Percentiles rank a stretch among this genome's conserved stretches.
Evolutionary conservation across 208 protist species (phyloP).

Genomic region (Perkinsela sp.): DNA sequence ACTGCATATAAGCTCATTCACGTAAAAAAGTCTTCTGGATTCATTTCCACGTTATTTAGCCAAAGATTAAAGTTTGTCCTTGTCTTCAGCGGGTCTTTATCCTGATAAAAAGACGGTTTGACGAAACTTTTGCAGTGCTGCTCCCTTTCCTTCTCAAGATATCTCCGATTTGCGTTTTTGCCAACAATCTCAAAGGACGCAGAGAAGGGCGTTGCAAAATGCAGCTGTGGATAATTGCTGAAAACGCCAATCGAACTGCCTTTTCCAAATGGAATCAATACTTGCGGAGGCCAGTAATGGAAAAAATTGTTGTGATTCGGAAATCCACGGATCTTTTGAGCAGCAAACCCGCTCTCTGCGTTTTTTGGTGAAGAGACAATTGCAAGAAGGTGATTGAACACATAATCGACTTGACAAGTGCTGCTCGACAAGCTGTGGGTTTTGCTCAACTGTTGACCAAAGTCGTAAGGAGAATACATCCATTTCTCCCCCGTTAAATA

Average conservation of each 20-base stretch:
- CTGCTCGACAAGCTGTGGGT: conserved; percentile 9
- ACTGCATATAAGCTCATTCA: no score
- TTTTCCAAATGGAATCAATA: conserved; percentile 28
- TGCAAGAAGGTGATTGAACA: not conserved
- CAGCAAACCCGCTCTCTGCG: not conserved
- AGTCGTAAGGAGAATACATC: conserved; percentile 28
- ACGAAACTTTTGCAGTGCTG: conserved; percentile 38
- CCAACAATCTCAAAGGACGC: conserved; percentile 37
- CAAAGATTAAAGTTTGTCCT: conserved; percentile 25
- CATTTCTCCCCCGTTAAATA: conserved; percentile 23
- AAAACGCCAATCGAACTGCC: conserved; percentile 20
- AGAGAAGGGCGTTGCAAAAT: conserved; percentile 9
- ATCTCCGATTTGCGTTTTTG: conserved; percentile 20
- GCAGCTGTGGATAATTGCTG: not conserved
- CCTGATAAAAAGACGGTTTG: conserved; percentile 42
- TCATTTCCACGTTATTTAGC: conserved; percentile 24
- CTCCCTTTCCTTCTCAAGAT: conserved; percentile 41
- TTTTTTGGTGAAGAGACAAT: not conserved
- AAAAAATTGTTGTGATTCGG: not conserved
- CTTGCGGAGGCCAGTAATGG: conserved; percentile 9
- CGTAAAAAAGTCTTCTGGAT: conserved; percentile 23
- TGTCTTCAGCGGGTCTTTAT: conserved; percentile 32
- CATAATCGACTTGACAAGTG: conserved; percentile 17
- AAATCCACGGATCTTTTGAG: not conserved
- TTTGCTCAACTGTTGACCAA: conserved; percentile 1